Percentiles rank a stretch among this genome's conserved stretches.
Evolutionary conservation across 2,329 filamentous ascomycete genomes (phyloP).

Genomic region (Thermothelomyces thermophilus): DNA sequence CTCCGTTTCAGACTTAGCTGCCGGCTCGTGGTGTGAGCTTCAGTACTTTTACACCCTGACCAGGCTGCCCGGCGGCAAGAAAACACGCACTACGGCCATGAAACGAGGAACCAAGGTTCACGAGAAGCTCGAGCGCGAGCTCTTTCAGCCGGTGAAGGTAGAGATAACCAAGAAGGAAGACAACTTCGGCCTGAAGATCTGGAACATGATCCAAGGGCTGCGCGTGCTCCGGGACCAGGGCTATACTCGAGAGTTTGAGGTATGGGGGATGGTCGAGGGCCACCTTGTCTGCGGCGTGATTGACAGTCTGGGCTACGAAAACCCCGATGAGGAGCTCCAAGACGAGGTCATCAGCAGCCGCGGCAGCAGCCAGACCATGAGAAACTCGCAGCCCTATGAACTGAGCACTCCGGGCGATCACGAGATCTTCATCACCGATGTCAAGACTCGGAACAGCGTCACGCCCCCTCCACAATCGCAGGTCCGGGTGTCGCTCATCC

Average conservation of each 20-base stretch:
- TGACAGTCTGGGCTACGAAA: slow-evolving; percentile 72
- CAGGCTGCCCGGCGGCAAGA: slow-evolving; percentile 62
- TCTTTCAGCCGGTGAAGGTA: slow-evolving; percentile 70
- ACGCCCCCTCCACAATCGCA: slow-evolving; percentile 58
- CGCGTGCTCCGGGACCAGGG: slow-evolving; percentile 65
- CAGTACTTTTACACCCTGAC: slow-evolving; percentile 87
- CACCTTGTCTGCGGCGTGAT: slow-evolving; percentile 85
- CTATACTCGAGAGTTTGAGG: slow-evolving; percentile 66
- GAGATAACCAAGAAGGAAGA: slow-evolving; percentile 72
- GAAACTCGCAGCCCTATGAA: slow-evolving; percentile 24
- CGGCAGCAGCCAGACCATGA: slow-evolving; percentile 28
- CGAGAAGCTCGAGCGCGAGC: slow-evolving; percentile 74
- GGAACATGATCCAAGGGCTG: slow-evolving; percentile 86
- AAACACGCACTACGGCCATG: slow-evolving; percentile 75
- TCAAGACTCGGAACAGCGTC: slow-evolving; percentile 72
- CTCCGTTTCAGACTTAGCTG: slow-evolving; percentile 80
- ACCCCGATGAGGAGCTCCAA: slow-evolving; percentile 67
- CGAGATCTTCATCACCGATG: slow-evolving; percentile 68
- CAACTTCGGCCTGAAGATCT: slow-evolving; percentile 71
- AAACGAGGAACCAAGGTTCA: slow-evolving; percentile 73
- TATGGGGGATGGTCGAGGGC: slow-evolving; percentile 80
- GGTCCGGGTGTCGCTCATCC: slow-evolving; percentile 71
- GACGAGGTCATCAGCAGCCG: slow-evolving; percentile 42
- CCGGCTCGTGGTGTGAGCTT: slow-evolving; percentile 91
- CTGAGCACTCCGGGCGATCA: slow-evolving; percentile 14